Percentiles rank a stretch among this genome's conserved stretches.
These are phyloP conservation scores for Venustampulla echinocandica DNA, from an alignment of 495 filamentous ascomycete species.

Conservation along the genomic window DNA sequence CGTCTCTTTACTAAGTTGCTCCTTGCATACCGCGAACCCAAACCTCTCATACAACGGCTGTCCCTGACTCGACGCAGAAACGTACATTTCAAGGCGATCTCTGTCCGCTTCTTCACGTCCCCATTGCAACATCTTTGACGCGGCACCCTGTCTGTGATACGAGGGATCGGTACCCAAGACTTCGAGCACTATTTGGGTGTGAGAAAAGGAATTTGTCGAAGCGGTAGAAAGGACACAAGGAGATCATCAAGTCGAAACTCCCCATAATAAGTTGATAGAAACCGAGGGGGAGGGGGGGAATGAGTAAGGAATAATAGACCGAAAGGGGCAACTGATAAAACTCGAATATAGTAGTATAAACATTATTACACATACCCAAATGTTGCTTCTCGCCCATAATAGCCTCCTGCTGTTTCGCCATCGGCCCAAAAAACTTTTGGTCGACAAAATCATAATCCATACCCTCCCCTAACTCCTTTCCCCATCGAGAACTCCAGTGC, in stretches of 20 bases:
- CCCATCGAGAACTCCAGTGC: slow-evolving; percentile 3
- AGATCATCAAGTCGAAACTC: too few species aligned
- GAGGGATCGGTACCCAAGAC: not conserved
- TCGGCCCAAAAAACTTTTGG: slow-evolving; percentile 4
- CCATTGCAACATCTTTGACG: slow-evolving; percentile 3
- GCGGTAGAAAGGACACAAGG: too few species aligned
- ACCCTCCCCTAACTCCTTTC: not conserved
- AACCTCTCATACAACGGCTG: slow-evolving; percentile 6
- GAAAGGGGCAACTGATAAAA: too few species aligned
- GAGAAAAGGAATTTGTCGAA: too few species aligned
- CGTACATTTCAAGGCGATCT: slow-evolving; percentile 6
- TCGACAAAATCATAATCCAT: slow-evolving; percentile 1
- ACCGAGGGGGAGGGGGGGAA: not conserved
- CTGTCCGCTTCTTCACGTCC: slow-evolving; percentile 1
- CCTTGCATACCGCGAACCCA: slow-evolving; percentile 1
- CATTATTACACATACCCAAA: not conserved
- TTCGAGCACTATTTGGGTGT: slow-evolving; percentile 2
- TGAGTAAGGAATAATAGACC: not conserved
- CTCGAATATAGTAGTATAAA: too few species aligned
- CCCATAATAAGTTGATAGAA: too few species aligned
- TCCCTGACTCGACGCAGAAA: not conserved
- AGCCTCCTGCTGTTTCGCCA: slow-evolving; percentile 5
- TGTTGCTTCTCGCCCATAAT: slow-evolving; percentile 2
- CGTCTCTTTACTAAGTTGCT: not conserved
- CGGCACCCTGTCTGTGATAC: slow-evolving; percentile 1